Base-by-base conservation (phyloP, 495 filamentous ascomycete species). In the Hypoxylon subgilvum region DNA sequence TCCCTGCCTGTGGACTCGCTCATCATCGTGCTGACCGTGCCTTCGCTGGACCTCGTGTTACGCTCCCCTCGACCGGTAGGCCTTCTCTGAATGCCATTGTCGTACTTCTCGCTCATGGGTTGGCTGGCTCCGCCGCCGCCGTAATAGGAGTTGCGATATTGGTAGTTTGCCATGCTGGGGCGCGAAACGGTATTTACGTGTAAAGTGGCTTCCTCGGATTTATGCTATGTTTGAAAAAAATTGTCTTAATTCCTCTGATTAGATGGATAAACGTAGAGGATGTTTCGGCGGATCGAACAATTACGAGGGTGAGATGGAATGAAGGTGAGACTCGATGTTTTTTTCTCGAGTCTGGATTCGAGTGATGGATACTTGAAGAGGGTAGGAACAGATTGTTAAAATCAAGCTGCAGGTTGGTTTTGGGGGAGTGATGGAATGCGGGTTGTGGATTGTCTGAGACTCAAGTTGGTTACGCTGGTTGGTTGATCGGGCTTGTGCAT, bases 11-110 rank as follows among this genome's bases (percentile, higher is more conserved):
- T 82, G 70, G 71, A 79, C 84, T 57, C 79, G 76, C 85, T 87
- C 70, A 79, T 81, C 46, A 74, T 70, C 40, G 90, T 92, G 80
- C 88, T 94, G 68, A 89, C 87, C 28, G 89, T 93, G 55, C 89
- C 90, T 75, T 94, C 86, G 67, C 77, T 79, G 28, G 76, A 75
- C 45, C 77, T 65, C 35, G 75, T 77, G 68, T 73, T 74, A 63
- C 77, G 76, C 28, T 69, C 67, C 44, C 70, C 72, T 61, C 68
- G 63, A 52, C 46, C 70, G 39, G 69, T 72, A 23, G 68, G 60
- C 41, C 67, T 54, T 34, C 68, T 70, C 51, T 76, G 72, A n/a
- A 73, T 40, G 51, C 64, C 71, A 53, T 70, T 69, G 42, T 76
- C 71, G 69, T 74, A 69, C 64, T 72, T 72, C 41, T 77, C 74